Evolutionary conservation across 345 rosid species (phyloP).

Genomic region (Erysimum cheiranthoides): DNA sequence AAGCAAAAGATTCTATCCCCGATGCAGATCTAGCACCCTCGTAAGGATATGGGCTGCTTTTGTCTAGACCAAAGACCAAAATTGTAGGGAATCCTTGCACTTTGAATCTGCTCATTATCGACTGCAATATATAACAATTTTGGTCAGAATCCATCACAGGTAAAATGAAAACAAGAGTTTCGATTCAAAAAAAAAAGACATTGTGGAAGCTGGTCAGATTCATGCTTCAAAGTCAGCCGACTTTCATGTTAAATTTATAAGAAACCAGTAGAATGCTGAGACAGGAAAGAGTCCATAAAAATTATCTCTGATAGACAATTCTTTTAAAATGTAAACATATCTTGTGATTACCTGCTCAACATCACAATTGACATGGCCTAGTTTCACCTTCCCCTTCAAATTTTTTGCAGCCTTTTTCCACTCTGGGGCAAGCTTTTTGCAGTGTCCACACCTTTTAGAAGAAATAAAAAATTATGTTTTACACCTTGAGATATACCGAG

Average conservation of each 20-base stretch:
- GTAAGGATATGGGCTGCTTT: constrained; percentile 82
- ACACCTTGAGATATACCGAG: constrained; percentile 16
- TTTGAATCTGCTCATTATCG: constrained; percentile 95
- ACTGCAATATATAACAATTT: constrained; percentile 54
- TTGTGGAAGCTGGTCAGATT: constrained; percentile 25
- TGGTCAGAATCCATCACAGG: constrained; percentile 24
- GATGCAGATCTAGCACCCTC: constrained; percentile 98
- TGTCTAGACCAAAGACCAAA: constrained; percentile 89
- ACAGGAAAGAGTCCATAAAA: constrained; percentile 3
- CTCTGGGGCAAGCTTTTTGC: constrained; percentile 97
- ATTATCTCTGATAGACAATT: constrained; percentile 1
- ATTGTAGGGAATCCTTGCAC: constrained; percentile 99
- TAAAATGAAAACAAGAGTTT: constrained; percentile 4
- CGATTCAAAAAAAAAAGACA: neutral
- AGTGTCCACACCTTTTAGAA: constrained; percentile 90
- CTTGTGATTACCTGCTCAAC: constrained; percentile 69
- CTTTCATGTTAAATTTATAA: neutral
- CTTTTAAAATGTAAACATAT: neutral
- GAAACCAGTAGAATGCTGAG: neutral
- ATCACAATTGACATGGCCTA: constrained; percentile 98
- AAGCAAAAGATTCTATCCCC: constrained; percentile 89
- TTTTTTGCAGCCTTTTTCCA: constrained; percentile 96
- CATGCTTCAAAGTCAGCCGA: constrained; percentile 14
- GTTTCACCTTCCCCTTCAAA: constrained; percentile 96
- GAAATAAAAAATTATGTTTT: neutral